Percentiles rank a stretch among this genome's conserved stretches.
phyloP scores from a whole-genome alignment of 2,329 filamentous ascomycete species.

The Trichoderma sp. region DNA sequence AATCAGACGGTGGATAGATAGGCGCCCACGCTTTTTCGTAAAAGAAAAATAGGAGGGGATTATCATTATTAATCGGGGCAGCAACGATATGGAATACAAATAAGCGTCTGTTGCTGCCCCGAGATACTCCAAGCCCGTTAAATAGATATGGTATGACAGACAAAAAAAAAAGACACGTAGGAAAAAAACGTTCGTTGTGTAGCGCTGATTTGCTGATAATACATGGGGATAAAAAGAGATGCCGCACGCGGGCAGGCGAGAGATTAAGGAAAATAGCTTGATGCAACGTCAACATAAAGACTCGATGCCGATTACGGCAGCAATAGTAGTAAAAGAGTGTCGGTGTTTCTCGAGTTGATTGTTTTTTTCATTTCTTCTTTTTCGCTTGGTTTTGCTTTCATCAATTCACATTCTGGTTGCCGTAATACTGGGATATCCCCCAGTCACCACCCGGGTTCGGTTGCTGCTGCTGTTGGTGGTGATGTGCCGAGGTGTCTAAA shows the following conservation, averaged over 20 bases:
- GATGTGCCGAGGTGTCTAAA: conserved; percentile 31
- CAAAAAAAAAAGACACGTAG: neutral
- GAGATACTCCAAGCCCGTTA: neutral
- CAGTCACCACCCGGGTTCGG: conserved; percentile 24
- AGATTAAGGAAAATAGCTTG: conserved; percentile 16
- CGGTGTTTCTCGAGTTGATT: neutral
- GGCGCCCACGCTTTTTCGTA: neutral
- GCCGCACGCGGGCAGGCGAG: neutral
- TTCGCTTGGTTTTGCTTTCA: conserved; percentile 19
- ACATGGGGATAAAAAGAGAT: neutral
- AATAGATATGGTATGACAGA: neutral
- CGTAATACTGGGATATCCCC: conserved; percentile 37
- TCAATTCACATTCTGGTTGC: conserved; percentile 33
- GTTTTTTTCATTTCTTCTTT: conserved; percentile 9
- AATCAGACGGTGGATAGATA: neutral
- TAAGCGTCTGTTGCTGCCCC: neutral
- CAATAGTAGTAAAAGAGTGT: conserved; percentile 17
- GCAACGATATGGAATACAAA: neutral
- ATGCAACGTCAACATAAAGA: conserved; percentile 8
- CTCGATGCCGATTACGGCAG: neutral
- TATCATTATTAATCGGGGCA: conserved; percentile 34
- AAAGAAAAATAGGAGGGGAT: conserved; percentile 27
- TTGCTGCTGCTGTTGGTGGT: conserved; percentile 27
- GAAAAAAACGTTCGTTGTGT: conserved; percentile 14
- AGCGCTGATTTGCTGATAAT: conserved; percentile 19